A percentile compares a stretch with the other conserved stretches of the same genome.
Conservation (phyloP, 192 early-diverging fungal genomes). For the Pilobolus umbonatus region DNA sequence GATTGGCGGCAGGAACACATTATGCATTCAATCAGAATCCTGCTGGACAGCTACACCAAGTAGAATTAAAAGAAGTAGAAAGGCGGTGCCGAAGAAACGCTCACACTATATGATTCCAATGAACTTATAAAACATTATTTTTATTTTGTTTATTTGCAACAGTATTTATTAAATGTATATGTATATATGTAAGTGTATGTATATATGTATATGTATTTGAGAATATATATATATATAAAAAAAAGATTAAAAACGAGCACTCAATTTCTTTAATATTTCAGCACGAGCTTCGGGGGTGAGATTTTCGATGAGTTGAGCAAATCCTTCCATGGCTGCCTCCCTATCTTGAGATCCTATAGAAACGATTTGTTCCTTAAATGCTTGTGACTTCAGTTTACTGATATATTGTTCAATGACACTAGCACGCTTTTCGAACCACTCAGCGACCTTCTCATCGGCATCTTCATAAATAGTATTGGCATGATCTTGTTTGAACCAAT, state of each 20-base stretch:
- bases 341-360: slow-evolving; percentile 21
- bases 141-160: too few relatives aligned
- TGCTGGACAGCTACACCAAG: too few relatives aligned
- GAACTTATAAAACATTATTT: too few relatives aligned
- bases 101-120: too few relatives aligned
- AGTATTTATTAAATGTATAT: too few relatives aligned
- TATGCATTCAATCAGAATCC: too few relatives aligned
- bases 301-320: slow-evolving; percentile 26
- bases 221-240: too few relatives aligned
- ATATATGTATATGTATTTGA: too few relatives aligned
- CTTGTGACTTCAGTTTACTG: slow-evolving; percentile 26
- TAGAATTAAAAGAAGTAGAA: too few relatives aligned
- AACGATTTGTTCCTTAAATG: slow-evolving; percentile 24
- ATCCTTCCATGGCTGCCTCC: slow-evolving; percentile 37
- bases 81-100: too few relatives aligned
- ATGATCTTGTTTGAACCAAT: slow-evolving; percentile 67
- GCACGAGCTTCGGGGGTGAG: slow-evolving; percentile 25
- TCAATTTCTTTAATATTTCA: slow-evolving; percentile 20
- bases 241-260: slow-evolving; percentile 15
- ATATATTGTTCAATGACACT: slow-evolving; percentile 35
- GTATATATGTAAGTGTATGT: too few relatives aligned
- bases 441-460: slow-evolving; percentile 52
- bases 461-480: slow-evolving; percentile 42
- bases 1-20: too few relatives aligned
- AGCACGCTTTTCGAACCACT: slow-evolving; percentile 57